These are phyloP conservation scores for Pistacia integerrima DNA, from an alignment of 345 rosid genomes.

Conservation along the genomic window DNA sequence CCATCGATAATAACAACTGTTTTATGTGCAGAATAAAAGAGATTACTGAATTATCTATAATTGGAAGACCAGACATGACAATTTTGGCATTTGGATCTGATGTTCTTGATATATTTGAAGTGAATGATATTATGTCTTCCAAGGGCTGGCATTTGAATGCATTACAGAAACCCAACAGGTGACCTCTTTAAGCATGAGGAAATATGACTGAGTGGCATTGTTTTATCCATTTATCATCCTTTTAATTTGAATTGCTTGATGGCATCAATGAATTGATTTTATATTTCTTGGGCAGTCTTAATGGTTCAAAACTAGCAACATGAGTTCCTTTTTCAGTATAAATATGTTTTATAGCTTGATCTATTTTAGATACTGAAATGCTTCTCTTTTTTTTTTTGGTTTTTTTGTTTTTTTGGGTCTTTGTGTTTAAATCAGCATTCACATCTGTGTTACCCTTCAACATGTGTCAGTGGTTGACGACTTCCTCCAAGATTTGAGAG, in stretches of 20 bases:
- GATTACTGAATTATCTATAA: constrained; percentile 66
- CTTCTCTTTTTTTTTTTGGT: constrained; percentile 3
- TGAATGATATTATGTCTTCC: constrained; percentile 78
- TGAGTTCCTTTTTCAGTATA: background rate
- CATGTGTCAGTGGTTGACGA: constrained; percentile 61
- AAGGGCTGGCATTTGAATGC: constrained; percentile 99
- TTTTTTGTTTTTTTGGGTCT: background rate
- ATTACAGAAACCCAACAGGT: constrained; percentile 93
- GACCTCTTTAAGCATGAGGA: background rate
- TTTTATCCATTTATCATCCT: background rate
- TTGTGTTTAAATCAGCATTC: constrained; percentile 59
- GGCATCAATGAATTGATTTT: background rate
- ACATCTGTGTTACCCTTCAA: constrained; percentile 87
- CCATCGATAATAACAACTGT: background rate
- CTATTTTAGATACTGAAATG: background rate
- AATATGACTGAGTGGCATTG: too few relatives aligned
- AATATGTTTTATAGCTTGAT: background rate
- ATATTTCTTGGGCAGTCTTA: background rate
- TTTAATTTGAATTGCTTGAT: background rate
- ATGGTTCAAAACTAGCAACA: background rate
- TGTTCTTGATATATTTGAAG: constrained; percentile 79
- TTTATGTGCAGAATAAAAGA: constrained; percentile 57
- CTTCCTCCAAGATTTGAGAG: constrained; percentile 71
- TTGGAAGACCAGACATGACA: constrained; percentile 95
- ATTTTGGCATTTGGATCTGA: constrained; percentile 81